phyloP scores from a whole-genome alignment of 768 basidiomycete genomes.

The Termitomyces bulborhizus region DNA sequence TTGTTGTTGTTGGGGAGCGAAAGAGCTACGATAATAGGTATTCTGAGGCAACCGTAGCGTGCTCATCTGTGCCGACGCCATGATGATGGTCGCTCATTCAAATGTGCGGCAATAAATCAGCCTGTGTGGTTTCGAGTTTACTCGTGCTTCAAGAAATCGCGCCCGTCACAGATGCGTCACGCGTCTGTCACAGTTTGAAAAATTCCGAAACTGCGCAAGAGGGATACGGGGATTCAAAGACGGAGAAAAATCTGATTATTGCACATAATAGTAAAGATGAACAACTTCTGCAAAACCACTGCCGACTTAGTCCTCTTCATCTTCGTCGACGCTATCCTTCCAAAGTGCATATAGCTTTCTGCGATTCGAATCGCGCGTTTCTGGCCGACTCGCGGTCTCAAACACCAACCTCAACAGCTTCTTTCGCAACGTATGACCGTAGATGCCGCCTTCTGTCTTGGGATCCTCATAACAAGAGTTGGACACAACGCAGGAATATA shows the following conservation, averaged over 20 bases:
- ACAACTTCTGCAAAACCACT: constrained; percentile 3
- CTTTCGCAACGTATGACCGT: constrained; percentile 35
- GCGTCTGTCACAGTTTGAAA: constrained; percentile 6
- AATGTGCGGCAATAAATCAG: not conserved
- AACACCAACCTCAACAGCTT: constrained; percentile 62
- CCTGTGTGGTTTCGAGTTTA: not conserved
- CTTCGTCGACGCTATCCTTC: constrained; percentile 44
- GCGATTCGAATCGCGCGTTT: constrained; percentile 74
- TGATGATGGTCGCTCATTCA: constrained; percentile 4
- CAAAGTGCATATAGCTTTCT: constrained; percentile 81
- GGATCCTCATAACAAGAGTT: constrained; percentile 50
- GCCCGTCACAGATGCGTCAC: constrained; percentile 14
- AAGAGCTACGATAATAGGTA: constrained; percentile 23
- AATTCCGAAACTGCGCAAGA: not conserved
- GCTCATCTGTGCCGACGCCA: constrained; percentile 11
- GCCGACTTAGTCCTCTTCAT: constrained; percentile 26
- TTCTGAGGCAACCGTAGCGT: constrained; percentile 11
- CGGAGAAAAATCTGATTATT: not conserved
- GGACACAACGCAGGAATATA: constrained; percentile 39
- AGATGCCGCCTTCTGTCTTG: constrained; percentile 28
- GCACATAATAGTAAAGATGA: not conserved
- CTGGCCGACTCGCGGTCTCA: constrained; percentile 62
- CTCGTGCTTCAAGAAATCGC: constrained; percentile 14
- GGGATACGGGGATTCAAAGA: not conserved
- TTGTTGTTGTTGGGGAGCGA: constrained; percentile 20